Base-by-base conservation (phyloP, 352 stramenopile species). In the Pythium aquatile region DNA sequence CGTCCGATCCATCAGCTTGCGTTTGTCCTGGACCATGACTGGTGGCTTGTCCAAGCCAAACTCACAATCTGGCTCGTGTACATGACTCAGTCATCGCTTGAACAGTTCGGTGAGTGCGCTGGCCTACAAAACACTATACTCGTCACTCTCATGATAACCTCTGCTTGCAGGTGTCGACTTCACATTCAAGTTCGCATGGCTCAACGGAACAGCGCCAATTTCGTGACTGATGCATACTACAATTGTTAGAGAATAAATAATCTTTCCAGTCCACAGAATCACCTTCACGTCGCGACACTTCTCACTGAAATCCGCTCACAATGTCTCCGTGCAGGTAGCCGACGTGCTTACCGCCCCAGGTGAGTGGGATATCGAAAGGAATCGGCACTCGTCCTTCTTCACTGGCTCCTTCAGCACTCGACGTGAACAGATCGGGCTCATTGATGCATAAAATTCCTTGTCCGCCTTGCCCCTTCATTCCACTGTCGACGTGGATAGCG, bases 341-440 rank as follows among this genome's bases (percentile, higher is more conserved):
- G 17, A 88, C 79, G 44, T 88, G 78, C 47, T 83, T 89, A 58
- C 77, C 79, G 46, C 78, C 79, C 83, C 83, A 92, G 2, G 83
- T 89, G 5, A 92, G 75, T 28, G 61, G 68, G 6, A 92, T 70
- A 63, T 92, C 81, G 39, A 92, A 90, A n/a, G 82, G 77, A 33
- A 87, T 80, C 5, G 72, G 70, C 11, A 11, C 11, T 42, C 35
- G 7, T 42, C 11, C 35, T 42, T 42, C 8, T 3, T 42, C 8
- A 11, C 16, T 42, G 35, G 7, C 35, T 16, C 8, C 8, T 5
- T 42, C 35, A 11, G 11, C 35, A 42, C 16, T 42, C 4, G 35
- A 42, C 35, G 35, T 42, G 35, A 42, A 42, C 7, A 42, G 35
- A 42, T 42, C 35, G 2, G 35, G 35, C 35, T 42, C 7, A 42